These are phyloP conservation scores for Phytophthora gonapodyides DNA, from an alignment of 352 stramenopile species.

Conservation along the genomic window DNA sequence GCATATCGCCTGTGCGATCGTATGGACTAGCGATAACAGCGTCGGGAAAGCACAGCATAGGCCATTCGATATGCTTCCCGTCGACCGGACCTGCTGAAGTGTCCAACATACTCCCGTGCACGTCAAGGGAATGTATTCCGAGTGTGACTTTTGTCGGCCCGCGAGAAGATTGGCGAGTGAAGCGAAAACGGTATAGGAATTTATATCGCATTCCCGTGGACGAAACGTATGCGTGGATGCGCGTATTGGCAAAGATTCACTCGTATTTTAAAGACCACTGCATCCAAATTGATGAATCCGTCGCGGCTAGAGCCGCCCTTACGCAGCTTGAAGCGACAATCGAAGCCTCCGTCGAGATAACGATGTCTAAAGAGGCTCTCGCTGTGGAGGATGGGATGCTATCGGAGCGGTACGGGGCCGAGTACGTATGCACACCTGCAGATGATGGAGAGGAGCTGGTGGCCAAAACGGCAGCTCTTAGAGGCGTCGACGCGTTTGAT, in stretches of 20 bases:
- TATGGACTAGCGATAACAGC: conserved; percentile 1
- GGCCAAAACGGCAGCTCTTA: too few relatives aligned
- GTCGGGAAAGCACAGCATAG: conserved; percentile 5
- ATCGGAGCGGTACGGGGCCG: too few relatives aligned
- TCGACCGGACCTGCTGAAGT: neutral
- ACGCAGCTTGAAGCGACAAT: too few relatives aligned
- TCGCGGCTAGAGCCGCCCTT: too few relatives aligned
- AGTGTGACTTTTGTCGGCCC: conserved; percentile 12
- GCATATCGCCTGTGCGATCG: neutral
- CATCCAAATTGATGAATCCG: conserved; percentile 6
- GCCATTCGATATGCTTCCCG: conserved; percentile 14
- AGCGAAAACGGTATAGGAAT: neutral
- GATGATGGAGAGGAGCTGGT: too few relatives aligned
- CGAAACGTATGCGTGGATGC: conserved; percentile 9
- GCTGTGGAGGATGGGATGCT: too few relatives aligned
- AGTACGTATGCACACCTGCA: too few relatives aligned
- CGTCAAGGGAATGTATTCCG: conserved; percentile 1
- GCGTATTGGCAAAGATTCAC: neutral
- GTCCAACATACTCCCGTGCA: neutral
- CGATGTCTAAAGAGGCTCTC: too few relatives aligned
- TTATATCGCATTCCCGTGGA: neutral
- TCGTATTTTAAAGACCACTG: conserved; percentile 2
- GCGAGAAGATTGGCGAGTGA: neutral
- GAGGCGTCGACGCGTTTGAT: too few relatives aligned
- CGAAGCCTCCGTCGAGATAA: too few relatives aligned